Base-by-base conservation (phyloP, 129 eudicot genomes). In the Rutidosis leptorrhynchoides region DNA sequence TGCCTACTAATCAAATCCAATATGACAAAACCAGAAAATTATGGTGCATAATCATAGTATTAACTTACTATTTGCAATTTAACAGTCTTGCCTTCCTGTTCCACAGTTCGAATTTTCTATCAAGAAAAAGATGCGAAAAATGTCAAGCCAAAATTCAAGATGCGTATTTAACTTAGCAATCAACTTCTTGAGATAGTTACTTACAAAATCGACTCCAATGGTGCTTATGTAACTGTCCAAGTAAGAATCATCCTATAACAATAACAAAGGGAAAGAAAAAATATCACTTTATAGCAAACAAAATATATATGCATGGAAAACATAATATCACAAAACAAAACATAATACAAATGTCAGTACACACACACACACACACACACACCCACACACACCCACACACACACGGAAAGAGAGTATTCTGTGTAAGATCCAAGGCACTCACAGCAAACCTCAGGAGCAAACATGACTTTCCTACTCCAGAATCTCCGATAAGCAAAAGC, bases 71-170 rank as follows among this genome's bases (percentile, higher is more conserved):
- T 91, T 73, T 91, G 97, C 79, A 91, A 95, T 71, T 90, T 90
- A 55, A 90, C 77, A 40, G 92, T 85, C 77, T 90, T 90, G 70
- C 90, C 84, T 74, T 87, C 97, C 83, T 90, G 97, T 83, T 91
- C 97, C 75, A 91, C 94, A 1, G 96, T 91, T 17, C 96, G 94
- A 12, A 91, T 91, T 91, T 91, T 91, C 97, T 91, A 69, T 19
- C 55, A 56, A 72, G n/a, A 51, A 68, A 35, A 32, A 60, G 20
- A 33, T 11, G 62, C 7, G 19, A 22, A 32, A 68, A 55, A 25
- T 23, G 51, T 68, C 20, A 35, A 6, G 24, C 2, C 51, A 25
- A 52, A 29, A 9, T 54, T 52, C 49, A 30, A 52, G 37, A 46
- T 22, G 54, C 21, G 40, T 20, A 65, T 61, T 61, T 37, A 64